These are phyloP conservation scores for Salix dunnii DNA, from an alignment of 345 rosid species.

Conservation along the genomic window DNA sequence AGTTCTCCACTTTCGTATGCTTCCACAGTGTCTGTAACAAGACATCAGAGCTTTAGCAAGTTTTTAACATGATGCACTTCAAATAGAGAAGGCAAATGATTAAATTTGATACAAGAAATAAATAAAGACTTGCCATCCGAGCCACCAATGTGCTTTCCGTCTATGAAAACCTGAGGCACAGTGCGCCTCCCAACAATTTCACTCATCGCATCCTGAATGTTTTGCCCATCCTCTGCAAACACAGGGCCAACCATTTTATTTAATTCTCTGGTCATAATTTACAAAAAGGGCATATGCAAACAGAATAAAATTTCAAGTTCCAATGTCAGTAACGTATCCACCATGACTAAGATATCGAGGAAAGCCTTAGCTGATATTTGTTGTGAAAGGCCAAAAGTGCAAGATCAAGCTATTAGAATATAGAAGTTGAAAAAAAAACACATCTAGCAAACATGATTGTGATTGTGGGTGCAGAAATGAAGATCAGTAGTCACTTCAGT, in stretches of 20 bases:
- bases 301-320: too few species aligned
- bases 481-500: too few species aligned
- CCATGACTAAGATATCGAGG: too few species aligned
- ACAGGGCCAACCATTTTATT: neutral
- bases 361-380: too few species aligned
- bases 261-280: too few species aligned
- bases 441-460: too few species aligned
- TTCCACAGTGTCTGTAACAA: constrained; percentile 63
- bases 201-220: constrained; percentile 64
- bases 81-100: neutral
- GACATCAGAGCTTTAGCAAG: neutral
- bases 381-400: too few species aligned
- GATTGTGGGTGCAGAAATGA: too few species aligned
- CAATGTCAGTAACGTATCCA: too few species aligned
- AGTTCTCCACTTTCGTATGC: constrained; percentile 71
- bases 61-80: neutral
- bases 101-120: neutral
- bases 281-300: too few species aligned
- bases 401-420: too few species aligned
- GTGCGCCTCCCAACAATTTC: constrained; percentile 66
- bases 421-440: too few species aligned
- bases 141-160: constrained; percentile 87
- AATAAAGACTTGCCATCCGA: constrained; percentile 59
- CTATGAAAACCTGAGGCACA: constrained; percentile 86
- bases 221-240: constrained; percentile 61